Evolutionary conservation across 495 filamentous ascomycete species (phyloP).

Genomic region (Daldinia decipiens): DNA sequence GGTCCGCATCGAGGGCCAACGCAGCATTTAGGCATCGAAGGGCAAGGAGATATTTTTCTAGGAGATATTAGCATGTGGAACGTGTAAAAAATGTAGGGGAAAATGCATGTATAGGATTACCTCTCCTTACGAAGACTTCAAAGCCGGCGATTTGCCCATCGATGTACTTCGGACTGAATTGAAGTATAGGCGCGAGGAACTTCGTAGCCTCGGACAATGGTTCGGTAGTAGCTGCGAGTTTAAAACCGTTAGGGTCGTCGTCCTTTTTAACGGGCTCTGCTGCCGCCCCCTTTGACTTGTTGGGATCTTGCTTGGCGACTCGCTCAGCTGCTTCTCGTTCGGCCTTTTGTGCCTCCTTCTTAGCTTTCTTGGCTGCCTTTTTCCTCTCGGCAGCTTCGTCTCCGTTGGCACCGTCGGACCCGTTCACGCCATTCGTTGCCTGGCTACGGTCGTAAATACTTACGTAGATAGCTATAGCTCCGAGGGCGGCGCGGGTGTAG

Average conservation of each 20-base stretch:
- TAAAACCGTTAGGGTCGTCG: conserved; percentile 81
- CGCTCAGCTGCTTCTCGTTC: conserved; percentile 82
- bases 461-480: conserved; percentile 82
- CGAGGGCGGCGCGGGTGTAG: conserved; percentile 85
- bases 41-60: conserved; percentile 85
- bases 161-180: conserved; percentile 83
- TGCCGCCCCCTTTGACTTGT: conserved; percentile 67
- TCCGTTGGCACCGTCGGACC: conserved; percentile 58
- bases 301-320: conserved; percentile 76
- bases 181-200: conserved; percentile 81
- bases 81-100: conserved; percentile 38
- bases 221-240: conserved; percentile 79
- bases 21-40: conserved; percentile 85
- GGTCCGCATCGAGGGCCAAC: conserved; percentile 70
- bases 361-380: conserved; percentile 95
- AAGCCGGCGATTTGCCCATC: conserved; percentile 86
- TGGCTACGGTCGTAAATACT: conserved; percentile 80
- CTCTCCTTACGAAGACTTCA: conserved; percentile 80
- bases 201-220: conserved; percentile 89
- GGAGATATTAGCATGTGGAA: conserved; percentile 44
- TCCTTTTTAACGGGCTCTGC: conserved; percentile 81
- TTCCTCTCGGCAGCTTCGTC: conserved; percentile 79
- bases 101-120: conserved; percentile 47
- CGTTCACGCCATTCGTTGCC: conserved; percentile 64
- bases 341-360: conserved; percentile 85